Evolutionary conservation across 495 filamentous ascomycete species (phyloP).

Genomic region (Penicillium goetzii): DNA sequence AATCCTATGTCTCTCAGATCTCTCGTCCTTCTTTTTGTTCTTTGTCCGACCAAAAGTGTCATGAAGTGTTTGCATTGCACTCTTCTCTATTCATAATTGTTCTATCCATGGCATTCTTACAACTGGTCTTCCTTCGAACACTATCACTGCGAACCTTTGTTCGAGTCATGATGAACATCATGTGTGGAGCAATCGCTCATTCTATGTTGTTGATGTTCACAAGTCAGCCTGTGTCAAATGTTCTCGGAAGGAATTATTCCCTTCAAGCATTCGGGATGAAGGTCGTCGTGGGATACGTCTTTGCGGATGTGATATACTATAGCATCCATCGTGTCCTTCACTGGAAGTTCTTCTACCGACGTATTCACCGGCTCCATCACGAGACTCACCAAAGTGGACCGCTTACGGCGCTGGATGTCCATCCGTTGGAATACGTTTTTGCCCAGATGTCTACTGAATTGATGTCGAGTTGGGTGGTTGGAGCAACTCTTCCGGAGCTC

Average conservation of each 20-base stretch:
- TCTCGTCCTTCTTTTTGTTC: neutral
- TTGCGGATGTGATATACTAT: neutral
- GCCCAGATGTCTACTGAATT: constrained; percentile 13
- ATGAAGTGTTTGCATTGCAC: neutral
- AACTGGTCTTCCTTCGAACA: neutral
- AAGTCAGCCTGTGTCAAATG: neutral
- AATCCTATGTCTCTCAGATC: neutral
- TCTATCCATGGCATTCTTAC: neutral
- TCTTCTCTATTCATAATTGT: neutral
- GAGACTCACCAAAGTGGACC: neutral
- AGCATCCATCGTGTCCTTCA: neutral
- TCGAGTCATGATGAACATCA: neutral
- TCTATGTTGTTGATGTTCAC: neutral
- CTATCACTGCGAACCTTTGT: neutral
- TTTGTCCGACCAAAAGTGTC: neutral
- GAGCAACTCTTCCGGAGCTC: neutral
- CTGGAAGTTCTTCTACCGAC: neutral
- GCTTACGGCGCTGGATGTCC: neutral
- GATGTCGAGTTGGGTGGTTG: constrained; percentile 17
- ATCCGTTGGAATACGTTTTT: neutral
- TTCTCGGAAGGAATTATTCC: neutral
- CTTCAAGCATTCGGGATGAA: neutral
- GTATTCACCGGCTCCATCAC: neutral
- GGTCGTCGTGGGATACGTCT: neutral
- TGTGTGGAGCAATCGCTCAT: neutral